Conservation (phyloP, 768 basidiomycete genomes). For the Suillus weaverae region DNA sequence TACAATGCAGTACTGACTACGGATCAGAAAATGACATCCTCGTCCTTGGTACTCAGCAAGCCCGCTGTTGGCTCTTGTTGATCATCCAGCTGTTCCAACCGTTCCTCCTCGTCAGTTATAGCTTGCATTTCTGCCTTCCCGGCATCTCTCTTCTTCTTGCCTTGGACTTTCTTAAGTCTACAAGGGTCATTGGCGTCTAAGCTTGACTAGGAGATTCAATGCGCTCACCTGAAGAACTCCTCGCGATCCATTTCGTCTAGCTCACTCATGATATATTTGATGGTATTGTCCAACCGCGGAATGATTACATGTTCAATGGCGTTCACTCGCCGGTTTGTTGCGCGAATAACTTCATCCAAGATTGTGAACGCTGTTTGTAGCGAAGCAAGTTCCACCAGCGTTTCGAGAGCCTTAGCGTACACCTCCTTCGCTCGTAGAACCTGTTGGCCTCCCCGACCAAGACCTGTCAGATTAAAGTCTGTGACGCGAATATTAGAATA, state of each 20-base stretch:
- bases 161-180: conserved; percentile 95
- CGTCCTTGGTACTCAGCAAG: conserved; percentile 84
- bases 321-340: conserved; percentile 98
- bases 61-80: conserved; percentile 46
- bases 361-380: conserved; percentile 98
- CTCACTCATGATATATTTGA: conserved; percentile 97
- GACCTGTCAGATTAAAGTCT: conserved; percentile 97
- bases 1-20: conserved; percentile 13
- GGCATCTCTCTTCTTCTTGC: conserved; percentile 49
- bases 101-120: conserved; percentile 31
- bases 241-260: conserved; percentile 98
- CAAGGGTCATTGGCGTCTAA: conserved; percentile 12
- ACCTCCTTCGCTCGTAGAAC: conserved; percentile 94
- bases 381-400: conserved; percentile 94
- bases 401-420: conserved; percentile 96
- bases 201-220: conserved; percentile 15
- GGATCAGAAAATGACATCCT: conserved; percentile 87
- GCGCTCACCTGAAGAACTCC: conserved; percentile 81
- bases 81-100: conserved; percentile 5
- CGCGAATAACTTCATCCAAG: conserved; percentile 97
- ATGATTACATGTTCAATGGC: conserved; percentile 98
- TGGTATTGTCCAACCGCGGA: conserved; percentile 93
- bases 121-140: conserved; percentile 21
- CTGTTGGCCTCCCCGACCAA: conserved; percentile 96
- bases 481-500: conserved; percentile 5